Evolutionary conservation across 2,329 filamentous ascomycete species (phyloP).

Genomic region (Epichloe hybrida): DNA sequence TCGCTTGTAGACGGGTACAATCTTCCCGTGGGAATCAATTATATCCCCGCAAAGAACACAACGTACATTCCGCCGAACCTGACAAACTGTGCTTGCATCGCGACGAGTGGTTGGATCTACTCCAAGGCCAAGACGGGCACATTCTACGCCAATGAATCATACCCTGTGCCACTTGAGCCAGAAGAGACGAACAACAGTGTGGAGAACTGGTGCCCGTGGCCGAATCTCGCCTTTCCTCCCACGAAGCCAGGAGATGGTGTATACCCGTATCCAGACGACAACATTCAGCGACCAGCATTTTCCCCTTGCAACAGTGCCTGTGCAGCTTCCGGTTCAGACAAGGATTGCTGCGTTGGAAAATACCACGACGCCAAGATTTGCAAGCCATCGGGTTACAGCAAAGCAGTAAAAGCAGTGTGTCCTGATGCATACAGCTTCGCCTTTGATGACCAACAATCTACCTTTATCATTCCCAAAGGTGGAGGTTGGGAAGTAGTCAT

Average conservation of each 20-base stretch:
- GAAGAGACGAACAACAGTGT: slow-evolving; percentile 42
- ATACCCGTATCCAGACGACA: slow-evolving; percentile 69
- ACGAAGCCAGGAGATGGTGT: slow-evolving; percentile 59
- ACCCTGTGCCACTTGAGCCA: slow-evolving; percentile 54
- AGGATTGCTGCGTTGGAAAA: slow-evolving; percentile 63
- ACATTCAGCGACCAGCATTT: slow-evolving; percentile 56
- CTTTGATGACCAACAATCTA: slow-evolving; percentile 44
- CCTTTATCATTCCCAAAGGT: slow-evolving; percentile 50
- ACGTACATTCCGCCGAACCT: slow-evolving; percentile 60
- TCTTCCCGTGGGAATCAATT: slow-evolving; percentile 51
- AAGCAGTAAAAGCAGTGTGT: slow-evolving; percentile 58
- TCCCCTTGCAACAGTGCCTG: slow-evolving; percentile 70
- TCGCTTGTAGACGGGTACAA: slow-evolving; percentile 80
- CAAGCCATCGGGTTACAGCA: slow-evolving; percentile 53
- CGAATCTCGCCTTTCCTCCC: slow-evolving; percentile 55
- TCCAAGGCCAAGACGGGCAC: slow-evolving; percentile 38
- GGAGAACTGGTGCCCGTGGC: slow-evolving; percentile 66
- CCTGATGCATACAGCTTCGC: slow-evolving; percentile 77
- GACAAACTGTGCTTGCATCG: slow-evolving; percentile 65
- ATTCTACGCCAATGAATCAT: slow-evolving; percentile 50
- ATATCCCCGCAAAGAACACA: slow-evolving; percentile 46
- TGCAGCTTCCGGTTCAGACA: slow-evolving; percentile 48
- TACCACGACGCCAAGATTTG: slow-evolving; percentile 52
- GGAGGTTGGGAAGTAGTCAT: slow-evolving; percentile 70
- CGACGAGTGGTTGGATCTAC: slow-evolving; percentile 49